phyloP scores from a whole-genome alignment of 257 asterid species.

The Solanum acaule region DNA sequence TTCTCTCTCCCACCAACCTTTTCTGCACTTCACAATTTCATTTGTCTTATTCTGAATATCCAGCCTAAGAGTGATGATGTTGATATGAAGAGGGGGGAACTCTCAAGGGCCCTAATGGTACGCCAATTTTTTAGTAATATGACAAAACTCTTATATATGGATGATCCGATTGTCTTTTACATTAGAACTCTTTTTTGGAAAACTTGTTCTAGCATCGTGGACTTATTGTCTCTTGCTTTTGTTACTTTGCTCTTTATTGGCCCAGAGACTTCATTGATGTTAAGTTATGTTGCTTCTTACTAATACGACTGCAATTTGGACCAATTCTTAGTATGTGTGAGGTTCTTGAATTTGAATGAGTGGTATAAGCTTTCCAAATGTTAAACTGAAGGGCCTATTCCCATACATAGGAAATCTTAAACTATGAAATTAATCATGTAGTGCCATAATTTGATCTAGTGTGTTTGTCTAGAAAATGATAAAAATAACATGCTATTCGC shows the following conservation, averaged over 20 bases:
- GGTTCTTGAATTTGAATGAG: background rate
- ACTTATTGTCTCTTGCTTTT: background rate
- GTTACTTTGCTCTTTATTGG: background rate
- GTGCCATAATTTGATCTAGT: background rate
- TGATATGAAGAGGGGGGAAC: constrained; percentile 60
- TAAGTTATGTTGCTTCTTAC: background rate
- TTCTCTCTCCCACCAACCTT: background rate
- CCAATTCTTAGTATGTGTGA: background rate
- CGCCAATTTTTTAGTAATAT: constrained; percentile 9
- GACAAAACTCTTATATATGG: background rate
- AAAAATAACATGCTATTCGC: background rate
- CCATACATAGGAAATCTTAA: background rate
- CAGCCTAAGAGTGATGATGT: constrained; percentile 67
- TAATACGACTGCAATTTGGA: background rate
- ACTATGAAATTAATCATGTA: background rate
- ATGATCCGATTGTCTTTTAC: background rate
- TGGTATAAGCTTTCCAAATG: background rate
- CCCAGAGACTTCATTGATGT: background rate
- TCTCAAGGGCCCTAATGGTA: constrained; percentile 87
- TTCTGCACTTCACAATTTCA: background rate
- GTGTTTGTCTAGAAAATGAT: background rate
- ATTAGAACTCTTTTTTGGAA: background rate
- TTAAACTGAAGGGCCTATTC: background rate
- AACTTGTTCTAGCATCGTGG: background rate
- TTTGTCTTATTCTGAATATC: constrained; percentile 11